phyloP scores from a whole-genome alignment of 208 protist genomes.

The Leishmania turanica region DNA sequence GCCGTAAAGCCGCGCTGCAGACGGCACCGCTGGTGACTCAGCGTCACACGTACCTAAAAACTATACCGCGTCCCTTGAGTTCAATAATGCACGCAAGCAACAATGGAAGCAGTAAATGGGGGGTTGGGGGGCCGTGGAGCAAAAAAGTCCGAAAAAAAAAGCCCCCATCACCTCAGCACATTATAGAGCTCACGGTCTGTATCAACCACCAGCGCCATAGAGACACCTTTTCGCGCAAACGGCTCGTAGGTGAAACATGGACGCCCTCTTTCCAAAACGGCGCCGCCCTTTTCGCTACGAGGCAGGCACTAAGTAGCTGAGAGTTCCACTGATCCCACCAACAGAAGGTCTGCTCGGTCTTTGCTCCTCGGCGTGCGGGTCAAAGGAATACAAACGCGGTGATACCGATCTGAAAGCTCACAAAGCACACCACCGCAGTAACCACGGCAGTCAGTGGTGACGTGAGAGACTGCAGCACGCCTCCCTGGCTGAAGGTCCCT shows the following conservation, averaged over 20 bases:
- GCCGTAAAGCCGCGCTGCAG: background rate
- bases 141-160: background rate
- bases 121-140: background rate
- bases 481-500: background rate
- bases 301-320: too few relatives aligned
- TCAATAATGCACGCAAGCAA: background rate
- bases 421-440: slow-evolving; percentile 12
- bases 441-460: background rate
- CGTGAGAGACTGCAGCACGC: slow-evolving; percentile 7
- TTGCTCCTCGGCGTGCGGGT: background rate
- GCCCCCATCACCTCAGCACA: background rate
- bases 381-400: slow-evolving; percentile 8
- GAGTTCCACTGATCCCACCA: background rate
- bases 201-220: background rate
- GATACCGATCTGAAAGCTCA: slow-evolving; percentile 9
- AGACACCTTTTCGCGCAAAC: background rate
- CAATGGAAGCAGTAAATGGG: background rate
- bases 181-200: background rate
- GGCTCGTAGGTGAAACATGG: background rate
- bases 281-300: background rate
- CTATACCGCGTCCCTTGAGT: background rate
- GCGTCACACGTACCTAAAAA: background rate
- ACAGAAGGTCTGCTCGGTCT: background rate
- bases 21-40: background rate
- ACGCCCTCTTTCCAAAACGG: background rate